Base-by-base conservation (phyloP, 371 early-diverging fungal genomes). In the Syncephalastrum sp. region DNA sequence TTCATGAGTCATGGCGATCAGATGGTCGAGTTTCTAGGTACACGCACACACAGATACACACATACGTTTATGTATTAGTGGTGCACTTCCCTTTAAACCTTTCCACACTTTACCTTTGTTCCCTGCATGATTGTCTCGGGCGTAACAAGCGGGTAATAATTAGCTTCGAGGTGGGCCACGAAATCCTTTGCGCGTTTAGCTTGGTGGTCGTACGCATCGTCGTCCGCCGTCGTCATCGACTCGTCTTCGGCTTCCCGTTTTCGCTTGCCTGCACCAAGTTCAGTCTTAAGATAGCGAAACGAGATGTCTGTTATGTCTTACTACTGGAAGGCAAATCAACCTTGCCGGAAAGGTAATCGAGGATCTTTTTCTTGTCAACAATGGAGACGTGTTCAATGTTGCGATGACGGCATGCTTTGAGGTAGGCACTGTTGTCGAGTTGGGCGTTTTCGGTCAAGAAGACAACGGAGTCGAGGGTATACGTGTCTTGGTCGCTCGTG, bases 301-400 rank as follows among this genome's bases (percentile, higher is more conserved):
- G 38, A 5, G 10, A 8, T 33, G 38, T 33, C 27, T 5, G 7
- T 27, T 27, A 33, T 33, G 38, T 8, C 38, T 10, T 10, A 33
- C 38, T 33, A 33, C 38, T 33, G 38, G 38, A 33, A 33, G 38
- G 38, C 19, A 75, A 75, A 13, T 79, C 75, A 0, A 80, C 74
- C 53, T 84, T 85, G 15, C 91, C 90, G 0, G 86, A 88, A 50
- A 94, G 65, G 53, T 89, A 91, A 61, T 90, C 91, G 19, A 88
- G 60, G 33, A 92, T 77, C 47, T 82, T 79, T 55, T 75, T 75
- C 50, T 87, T 75, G 67, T 92, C 91, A 8, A 89, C 70, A 52
- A 90, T 85, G 1, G 89, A 85, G 41, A 93, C 90, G 23, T 82
- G 77, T 27, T 79, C 84, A 50, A 90, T 78, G 8, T 83, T 82